Evolutionary conservation across 805 yeast species (phyloP).

Genomic region (Ogataea neopini): DNA sequence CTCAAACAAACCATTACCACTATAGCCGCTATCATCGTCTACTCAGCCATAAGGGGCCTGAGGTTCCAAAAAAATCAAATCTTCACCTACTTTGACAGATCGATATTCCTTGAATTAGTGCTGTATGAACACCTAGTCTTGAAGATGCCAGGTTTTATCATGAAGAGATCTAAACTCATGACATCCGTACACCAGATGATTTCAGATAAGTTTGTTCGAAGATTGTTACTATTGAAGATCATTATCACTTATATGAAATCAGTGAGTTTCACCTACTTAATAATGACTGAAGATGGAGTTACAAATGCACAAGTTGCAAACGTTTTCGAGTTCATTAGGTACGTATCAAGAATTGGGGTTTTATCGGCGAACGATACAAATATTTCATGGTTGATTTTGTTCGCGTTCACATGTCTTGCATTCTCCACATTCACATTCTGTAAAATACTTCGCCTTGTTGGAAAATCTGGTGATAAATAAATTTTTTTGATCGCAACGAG

Average conservation of each 20-base stretch:
- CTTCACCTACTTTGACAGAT: constrained; percentile 3
- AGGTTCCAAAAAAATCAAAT: constrained; percentile 2
- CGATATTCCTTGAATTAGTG: constrained; percentile 6
- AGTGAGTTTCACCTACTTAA: background rate
- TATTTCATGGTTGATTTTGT: background rate
- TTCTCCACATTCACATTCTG: too few species aligned
- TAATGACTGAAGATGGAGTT: background rate
- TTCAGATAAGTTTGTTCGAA: background rate
- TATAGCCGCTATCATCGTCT: background rate
- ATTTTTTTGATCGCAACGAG: constrained; percentile 11
- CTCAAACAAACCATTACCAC: background rate
- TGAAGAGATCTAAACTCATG: background rate
- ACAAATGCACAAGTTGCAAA: background rate
- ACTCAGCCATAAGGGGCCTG: background rate
- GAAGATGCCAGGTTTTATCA: background rate
- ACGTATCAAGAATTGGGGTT: background rate
- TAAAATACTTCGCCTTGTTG: too few species aligned
- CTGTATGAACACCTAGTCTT: constrained; percentile 4
- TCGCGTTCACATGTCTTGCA: background rate
- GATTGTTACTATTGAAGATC: background rate
- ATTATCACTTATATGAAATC: background rate
- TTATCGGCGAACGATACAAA: background rate
- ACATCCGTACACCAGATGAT: background rate
- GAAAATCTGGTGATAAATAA: too few species aligned
- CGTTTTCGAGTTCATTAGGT: background rate